These are phyloP conservation scores for Ramichloridium luteum DNA, from an alignment of 2,329 filamentous ascomycete species.

Conservation along the genomic window DNA sequence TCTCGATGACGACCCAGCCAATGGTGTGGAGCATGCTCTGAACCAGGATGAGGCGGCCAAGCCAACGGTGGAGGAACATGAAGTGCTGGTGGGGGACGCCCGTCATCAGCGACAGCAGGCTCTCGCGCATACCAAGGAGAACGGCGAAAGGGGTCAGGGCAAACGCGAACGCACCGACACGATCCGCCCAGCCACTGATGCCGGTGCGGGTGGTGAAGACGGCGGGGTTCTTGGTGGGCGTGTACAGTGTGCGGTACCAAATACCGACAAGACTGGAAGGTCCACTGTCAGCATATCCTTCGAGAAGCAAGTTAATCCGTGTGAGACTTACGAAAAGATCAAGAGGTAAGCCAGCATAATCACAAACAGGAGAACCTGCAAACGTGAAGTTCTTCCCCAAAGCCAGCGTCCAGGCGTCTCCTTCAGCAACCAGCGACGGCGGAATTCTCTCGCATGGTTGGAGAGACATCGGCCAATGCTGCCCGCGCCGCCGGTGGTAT, in stretches of 20 bases:
- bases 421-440: constrained; percentile 46
- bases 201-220: constrained; percentile 52
- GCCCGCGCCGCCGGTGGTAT: constrained; percentile 10
- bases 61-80: constrained; percentile 67
- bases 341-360: constrained; percentile 50
- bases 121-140: constrained; percentile 56
- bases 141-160: constrained; percentile 61
- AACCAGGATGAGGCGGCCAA: constrained; percentile 58
- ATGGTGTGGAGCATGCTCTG: constrained; percentile 60
- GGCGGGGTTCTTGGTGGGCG: constrained; percentile 45
- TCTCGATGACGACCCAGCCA: constrained; percentile 56
- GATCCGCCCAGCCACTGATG: constrained; percentile 56
- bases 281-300: too few species aligned
- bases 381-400: constrained; percentile 56
- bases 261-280: constrained; percentile 52
- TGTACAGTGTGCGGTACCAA: constrained; percentile 55
- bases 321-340: constrained; percentile 36
- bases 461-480: too few species aligned
- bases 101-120: constrained; percentile 55
- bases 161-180: constrained; percentile 59
- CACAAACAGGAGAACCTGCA: constrained; percentile 52
- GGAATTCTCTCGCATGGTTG: constrained; percentile 9
- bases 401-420: constrained; percentile 41
- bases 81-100: constrained; percentile 63
- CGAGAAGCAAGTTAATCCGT: too few species aligned